Evolutionary conservation across 805 yeast species (phyloP).

Genomic region (Komagataella ulmi): DNA sequence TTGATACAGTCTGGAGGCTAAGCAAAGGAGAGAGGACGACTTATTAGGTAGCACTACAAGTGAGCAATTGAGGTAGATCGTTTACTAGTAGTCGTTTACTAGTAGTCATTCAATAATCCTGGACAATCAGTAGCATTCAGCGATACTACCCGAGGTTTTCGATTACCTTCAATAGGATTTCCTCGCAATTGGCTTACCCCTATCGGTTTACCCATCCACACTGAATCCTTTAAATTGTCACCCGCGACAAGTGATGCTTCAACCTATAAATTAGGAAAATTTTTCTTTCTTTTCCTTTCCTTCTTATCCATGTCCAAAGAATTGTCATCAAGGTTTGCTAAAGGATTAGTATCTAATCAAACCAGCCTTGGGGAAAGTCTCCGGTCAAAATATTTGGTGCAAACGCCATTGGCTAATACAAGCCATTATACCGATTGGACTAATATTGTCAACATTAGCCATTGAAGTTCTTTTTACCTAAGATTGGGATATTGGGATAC

Average conservation of each 20-base stretch:
- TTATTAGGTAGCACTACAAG: background rate
- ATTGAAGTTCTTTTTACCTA: background rate
- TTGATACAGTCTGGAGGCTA: background rate
- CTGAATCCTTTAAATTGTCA: background rate
- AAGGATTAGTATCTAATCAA: slow-evolving; percentile 21
- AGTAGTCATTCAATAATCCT: background rate
- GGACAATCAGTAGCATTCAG: background rate
- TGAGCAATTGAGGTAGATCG: no score
- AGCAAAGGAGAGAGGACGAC: background rate
- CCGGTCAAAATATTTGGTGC: slow-evolving; percentile 49
- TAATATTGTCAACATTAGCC: background rate
- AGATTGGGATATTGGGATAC: background rate
- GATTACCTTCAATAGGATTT: no score
- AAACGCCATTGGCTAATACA: slow-evolving; percentile 32
- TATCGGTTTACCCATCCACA: background rate
- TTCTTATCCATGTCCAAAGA: slow-evolving; percentile 55
- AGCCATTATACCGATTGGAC: background rate
- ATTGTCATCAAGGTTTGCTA: slow-evolving; percentile 67
- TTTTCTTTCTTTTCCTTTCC: slow-evolving; percentile 9
- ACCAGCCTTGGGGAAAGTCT: slow-evolving; percentile 79
- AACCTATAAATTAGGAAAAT: background rate
- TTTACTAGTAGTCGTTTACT: background rate
- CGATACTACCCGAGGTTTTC: no score
- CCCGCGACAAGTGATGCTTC: background rate
- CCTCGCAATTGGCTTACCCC: background rate